Base-by-base conservation (phyloP, 768 basidiomycete genomes). In the Postia placenta region DNA sequence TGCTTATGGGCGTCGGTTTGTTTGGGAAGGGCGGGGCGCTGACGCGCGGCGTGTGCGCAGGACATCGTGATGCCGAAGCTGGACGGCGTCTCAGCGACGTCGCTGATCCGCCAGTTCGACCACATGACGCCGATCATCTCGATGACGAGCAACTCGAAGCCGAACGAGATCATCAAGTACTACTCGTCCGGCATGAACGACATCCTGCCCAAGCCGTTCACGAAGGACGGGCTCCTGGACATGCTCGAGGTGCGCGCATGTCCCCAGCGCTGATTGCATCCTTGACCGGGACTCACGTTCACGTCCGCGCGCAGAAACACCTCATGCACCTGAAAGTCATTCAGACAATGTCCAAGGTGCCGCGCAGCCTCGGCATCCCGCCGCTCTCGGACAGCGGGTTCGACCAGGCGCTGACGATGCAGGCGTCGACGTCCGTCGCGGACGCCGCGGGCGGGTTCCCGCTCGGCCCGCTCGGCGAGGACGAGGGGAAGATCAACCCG, bases 61-160 rank as follows among this genome's bases (percentile, higher is more conserved):
- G 95, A 97, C 59, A 96, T 98, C 52, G 90, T 96, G 51, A 95
- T 97, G 87, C 85, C 87, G 2, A 86, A 87, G 63, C 70, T 90
- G 58, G 85, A 92, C 54, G 92, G 92, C 24, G 82, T 93, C 23
- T 84, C 85, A 2, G 95, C 95, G 9, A 97, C 95, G 30, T 91
- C 84, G 49, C 67, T 97, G 58, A 96, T 98, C 57, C 78, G 95
- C 15, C 90, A 93, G 69, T 98, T 97, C 63, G 93, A 97, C 69
- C 81, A 83, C 50, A 86, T 85, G 72, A 96, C 94, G 36, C 95
- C 95, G 4, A 97, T 98, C 64, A 96, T 98, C 56, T 95, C 92
- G 20, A 98, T 98, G 95, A 98, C 94, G 45, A 86, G 83, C 60
- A 95, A 93, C 65, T 91, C 89, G 47, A 87, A 91, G 58, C 92